Percentiles rank a stretch among this genome's conserved stretches.
phyloP scores from a whole-genome alignment of 495 filamentous ascomycete species.

The Daldinia grandis region DNA sequence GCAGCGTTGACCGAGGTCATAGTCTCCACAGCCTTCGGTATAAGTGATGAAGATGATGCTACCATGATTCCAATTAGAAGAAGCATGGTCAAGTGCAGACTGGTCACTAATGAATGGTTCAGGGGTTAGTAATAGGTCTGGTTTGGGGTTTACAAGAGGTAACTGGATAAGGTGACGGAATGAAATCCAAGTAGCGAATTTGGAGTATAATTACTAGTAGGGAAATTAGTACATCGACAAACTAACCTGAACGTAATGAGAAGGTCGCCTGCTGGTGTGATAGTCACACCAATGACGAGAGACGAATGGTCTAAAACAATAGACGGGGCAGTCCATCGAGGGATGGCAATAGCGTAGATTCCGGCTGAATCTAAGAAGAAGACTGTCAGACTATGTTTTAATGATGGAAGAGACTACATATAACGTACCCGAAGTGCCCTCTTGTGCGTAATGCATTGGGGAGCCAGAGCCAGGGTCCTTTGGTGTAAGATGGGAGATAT shows the following conservation, averaged over 20 bases:
- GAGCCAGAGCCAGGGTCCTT: constrained; percentile 6
- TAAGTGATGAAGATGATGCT: constrained; percentile 17
- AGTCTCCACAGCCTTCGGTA: constrained; percentile 23
- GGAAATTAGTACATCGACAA: no score
- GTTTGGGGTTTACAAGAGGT: no score
- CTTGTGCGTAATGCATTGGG: constrained; percentile 6
- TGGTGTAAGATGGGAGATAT: constrained; percentile 13
- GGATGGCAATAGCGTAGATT: constrained; percentile 15
- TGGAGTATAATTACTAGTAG: no score
- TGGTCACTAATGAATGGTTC: not conserved
- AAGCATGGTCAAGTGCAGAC: constrained; percentile 7
- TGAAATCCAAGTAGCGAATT: no score
- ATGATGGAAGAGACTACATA: not conserved
- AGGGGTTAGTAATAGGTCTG: no score
- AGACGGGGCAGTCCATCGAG: constrained; percentile 15
- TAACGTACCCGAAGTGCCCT: not conserved
- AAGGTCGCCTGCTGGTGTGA: not conserved
- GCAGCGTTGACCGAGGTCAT: constrained; percentile 22
- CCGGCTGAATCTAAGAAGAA: not conserved
- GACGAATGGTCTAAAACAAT: constrained; percentile 12
- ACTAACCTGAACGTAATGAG: constrained; percentile 9
- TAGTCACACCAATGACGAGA: not conserved
- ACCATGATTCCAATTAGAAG: constrained; percentile 6
- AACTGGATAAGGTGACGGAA: no score
- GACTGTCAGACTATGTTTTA: not conserved